Conservation (phyloP, 805 yeast genomes). For the Saturnispora bothae region DNA sequence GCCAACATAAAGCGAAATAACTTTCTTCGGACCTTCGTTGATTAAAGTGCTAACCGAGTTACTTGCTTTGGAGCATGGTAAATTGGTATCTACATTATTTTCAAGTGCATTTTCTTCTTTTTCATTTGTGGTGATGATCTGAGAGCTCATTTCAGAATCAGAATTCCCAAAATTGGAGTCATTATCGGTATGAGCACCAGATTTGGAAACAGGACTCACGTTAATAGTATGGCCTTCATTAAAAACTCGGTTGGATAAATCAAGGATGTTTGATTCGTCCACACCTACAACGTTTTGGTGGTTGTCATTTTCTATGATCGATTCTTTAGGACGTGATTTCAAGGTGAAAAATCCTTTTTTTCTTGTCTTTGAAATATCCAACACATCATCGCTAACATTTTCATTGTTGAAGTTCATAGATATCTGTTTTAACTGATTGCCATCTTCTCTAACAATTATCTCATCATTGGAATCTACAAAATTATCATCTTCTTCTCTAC, state of each 20-base stretch:
- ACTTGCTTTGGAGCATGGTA: too few species aligned
- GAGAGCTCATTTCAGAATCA: conserved; percentile 10
- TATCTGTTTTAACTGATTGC: too few species aligned
- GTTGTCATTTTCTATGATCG: too few species aligned
- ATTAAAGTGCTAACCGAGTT: too few species aligned
- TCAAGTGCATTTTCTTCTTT: neutral
- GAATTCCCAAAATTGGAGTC: conserved; percentile 1
- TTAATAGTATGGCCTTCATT: too few species aligned
- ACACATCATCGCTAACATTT: too few species aligned
- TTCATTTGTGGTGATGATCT: too few species aligned
- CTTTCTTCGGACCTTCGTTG: too few species aligned
- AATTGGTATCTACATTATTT: neutral
- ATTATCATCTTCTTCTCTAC: neutral
- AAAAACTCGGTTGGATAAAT: too few species aligned
- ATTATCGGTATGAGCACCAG: neutral
- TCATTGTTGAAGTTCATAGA: too few species aligned
- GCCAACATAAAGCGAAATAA: conserved; percentile 47
- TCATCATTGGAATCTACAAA: neutral
- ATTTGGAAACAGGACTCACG: conserved; percentile 5
- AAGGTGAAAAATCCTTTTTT: conserved; percentile 5
- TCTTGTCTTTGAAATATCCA: neutral
- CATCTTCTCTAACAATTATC: neutral
- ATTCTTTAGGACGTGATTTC: conserved; percentile 5
- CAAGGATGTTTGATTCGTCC: too few species aligned
- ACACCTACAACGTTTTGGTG: too few species aligned